Conservation (phyloP, 176 grass and related monocot genomes). For the Themeda triandra region DNA sequence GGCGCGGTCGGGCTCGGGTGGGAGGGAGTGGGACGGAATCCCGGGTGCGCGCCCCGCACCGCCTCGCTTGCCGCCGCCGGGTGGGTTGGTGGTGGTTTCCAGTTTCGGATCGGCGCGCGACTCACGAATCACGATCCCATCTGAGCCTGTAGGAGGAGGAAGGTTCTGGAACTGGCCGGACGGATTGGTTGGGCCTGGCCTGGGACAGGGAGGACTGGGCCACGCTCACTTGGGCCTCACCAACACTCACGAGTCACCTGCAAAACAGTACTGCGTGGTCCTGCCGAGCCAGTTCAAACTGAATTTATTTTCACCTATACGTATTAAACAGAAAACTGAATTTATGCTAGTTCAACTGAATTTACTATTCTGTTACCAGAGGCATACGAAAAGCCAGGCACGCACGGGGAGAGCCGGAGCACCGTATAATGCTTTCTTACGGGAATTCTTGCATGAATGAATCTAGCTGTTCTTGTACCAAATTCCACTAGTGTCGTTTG, state of each 20-base stretch:
- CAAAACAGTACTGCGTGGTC: neutral
- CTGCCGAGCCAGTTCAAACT: neutral
- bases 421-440: neutral
- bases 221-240: too few relatives aligned
- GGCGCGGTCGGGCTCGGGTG: neutral
- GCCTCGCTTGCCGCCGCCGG: neutral
- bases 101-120: too few relatives aligned
- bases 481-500: neutral
- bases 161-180: neutral
- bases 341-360: neutral
- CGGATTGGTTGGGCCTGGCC: too few relatives aligned
- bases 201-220: neutral
- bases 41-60: neutral
- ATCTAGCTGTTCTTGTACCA: neutral
- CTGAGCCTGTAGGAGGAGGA: neutral
- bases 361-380: neutral
- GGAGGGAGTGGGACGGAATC: neutral
- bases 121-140: neutral
- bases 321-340: neutral
- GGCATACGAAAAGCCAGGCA: neutral
- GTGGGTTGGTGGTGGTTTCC: conserved; percentile 9
- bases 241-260: too few relatives aligned
- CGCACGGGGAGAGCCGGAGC: neutral
- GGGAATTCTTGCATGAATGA: neutral
- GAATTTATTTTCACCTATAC: neutral